Base-by-base conservation (phyloP, 2,329 filamentous ascomycete species). In the Pezizomycotina sp. region DNA sequence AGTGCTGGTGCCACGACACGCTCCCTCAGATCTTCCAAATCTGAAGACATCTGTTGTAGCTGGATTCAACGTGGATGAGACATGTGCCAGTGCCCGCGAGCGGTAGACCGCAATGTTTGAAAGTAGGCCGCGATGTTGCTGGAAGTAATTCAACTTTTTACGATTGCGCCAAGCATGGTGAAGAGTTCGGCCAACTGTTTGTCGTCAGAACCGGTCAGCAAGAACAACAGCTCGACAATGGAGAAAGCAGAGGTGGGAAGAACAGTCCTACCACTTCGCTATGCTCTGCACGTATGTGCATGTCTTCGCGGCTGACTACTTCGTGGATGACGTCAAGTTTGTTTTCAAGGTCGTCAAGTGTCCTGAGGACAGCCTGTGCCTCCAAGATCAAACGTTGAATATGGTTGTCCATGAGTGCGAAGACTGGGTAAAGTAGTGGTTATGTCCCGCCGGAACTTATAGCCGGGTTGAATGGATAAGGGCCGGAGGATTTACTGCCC, bases 111-210 rank as follows among this genome's bases (percentile, higher is more conserved):
- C 65, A n/a, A 89, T 74, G 42, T 73, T 65, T 1, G 60, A 56
- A 7, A 91, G 63, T 4, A 86, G 63, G 2, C 57, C 53, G 5
- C 84, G 62, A 50, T 82, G 74, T 15, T 62, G 59, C 35, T 72
- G 63, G 42, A 77, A 66, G 45, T 71, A 71, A 29, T 65, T 64
- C 9, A 77, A 60, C 28, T 66, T 65, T 12, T 61, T 58, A 20
- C 63, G 61, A 53, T 84, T 13, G 67, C 76, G 28, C 80, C 80
- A 9, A 89, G 62, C 42, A 76, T 67, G 0, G 74, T 78, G 76
- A 79, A 83, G 6, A 89, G 61, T 9, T 67, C 64, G 45, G 69
- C 71, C 34, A 84, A 63, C 2, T 81, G 64, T 45, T 79, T 69
- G 40, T 74, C 71, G 24, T 70, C 22, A 15, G 23, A 10, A 32